Evolutionary conservation across 2,329 filamentous ascomycete genomes (phyloP).

Genomic region (Ophiosphaerella narmari): DNA sequence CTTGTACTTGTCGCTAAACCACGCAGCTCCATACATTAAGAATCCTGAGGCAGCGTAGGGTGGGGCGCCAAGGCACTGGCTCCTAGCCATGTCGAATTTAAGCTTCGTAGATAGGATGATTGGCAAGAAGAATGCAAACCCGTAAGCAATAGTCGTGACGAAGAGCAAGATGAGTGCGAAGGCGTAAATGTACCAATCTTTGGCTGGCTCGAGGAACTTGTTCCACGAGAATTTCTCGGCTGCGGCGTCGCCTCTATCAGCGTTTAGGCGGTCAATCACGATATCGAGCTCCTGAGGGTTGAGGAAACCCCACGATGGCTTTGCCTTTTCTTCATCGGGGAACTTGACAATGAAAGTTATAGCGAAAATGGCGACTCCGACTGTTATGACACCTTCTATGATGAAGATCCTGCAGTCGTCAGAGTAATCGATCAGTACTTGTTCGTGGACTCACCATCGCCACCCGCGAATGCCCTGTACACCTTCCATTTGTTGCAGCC

Average conservation of each 20-base stretch:
- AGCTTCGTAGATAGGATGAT: conserved; percentile 29
- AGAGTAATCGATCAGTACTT: background rate
- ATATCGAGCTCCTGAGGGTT: conserved; percentile 21
- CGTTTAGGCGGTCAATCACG: conserved; percentile 26
- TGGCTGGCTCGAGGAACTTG: conserved; percentile 25
- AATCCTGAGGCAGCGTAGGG: conserved; percentile 31
- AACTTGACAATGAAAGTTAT: conserved; percentile 29
- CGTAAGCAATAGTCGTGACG: conserved; percentile 27
- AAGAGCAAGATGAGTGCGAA: conserved; percentile 27
- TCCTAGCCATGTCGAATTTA: conserved; percentile 29
- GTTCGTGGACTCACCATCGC: conserved; percentile 16
- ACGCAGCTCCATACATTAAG: conserved; percentile 31
- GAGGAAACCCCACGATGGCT: conserved; percentile 27
- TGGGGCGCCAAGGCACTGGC: conserved; percentile 29
- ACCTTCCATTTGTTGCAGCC: conserved; percentile 29
- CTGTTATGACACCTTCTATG: conserved; percentile 29
- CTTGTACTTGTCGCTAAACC: conserved; percentile 31
- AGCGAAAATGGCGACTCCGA: conserved; percentile 23
- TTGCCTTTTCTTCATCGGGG: conserved; percentile 24
- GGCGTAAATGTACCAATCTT: conserved; percentile 30
- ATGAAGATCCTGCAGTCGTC: conserved; percentile 26
- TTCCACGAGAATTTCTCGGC: conserved; percentile 25
- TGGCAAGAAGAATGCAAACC: conserved; percentile 28
- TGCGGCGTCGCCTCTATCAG: conserved; percentile 24
- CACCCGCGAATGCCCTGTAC: conserved; percentile 24